These are phyloP conservation scores for Gentiana straminea DNA, from an alignment of 257 asterid genomes.

Conservation along the genomic window DNA sequence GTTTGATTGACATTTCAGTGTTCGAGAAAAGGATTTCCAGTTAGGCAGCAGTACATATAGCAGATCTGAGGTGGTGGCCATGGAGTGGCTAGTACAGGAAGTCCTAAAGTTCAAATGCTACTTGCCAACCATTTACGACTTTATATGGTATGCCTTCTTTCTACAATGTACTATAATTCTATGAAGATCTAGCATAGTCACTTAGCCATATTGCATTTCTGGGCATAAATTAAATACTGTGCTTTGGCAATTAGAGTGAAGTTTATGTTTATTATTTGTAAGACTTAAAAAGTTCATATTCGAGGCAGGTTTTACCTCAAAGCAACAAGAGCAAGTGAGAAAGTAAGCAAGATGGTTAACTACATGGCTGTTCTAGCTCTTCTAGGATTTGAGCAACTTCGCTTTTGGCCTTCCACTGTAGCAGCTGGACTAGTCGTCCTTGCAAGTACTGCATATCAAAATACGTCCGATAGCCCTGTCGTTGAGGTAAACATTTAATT, in stretches of 20 bases:
- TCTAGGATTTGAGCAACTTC: slow-evolving; percentile 78
- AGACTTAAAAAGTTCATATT: slow-evolving; percentile 4
- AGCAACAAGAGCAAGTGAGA: slow-evolving; percentile 57
- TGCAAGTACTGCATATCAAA: slow-evolving; percentile 49
- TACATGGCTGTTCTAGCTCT: slow-evolving; percentile 68
- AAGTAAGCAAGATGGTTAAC: slow-evolving; percentile 53
- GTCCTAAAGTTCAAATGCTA: slow-evolving; percentile 79
- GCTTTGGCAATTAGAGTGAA: background rate
- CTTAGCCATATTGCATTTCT: too few species aligned
- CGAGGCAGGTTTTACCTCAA: slow-evolving; percentile 73
- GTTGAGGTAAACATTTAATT: slow-evolving; percentile 31
- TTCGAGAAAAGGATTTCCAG: slow-evolving; percentile 39
- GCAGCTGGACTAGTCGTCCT: slow-evolving; percentile 92
- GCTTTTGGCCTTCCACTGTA: slow-evolving; percentile 91
- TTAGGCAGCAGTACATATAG: slow-evolving; percentile 49
- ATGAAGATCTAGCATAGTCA: too few species aligned
- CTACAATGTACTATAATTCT: background rate
- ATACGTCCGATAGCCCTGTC: slow-evolving; percentile 42
- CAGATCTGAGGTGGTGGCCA: slow-evolving; percentile 87
- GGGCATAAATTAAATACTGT: too few species aligned
- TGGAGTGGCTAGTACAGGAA: slow-evolving; percentile 99
- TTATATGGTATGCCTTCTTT: slow-evolving; percentile 51
- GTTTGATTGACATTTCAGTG: slow-evolving; percentile 26
- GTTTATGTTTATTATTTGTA: background rate
- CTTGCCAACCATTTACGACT: slow-evolving; percentile 80